A percentile compares a stretch with the other conserved stretches of the same genome.
These are phyloP conservation scores for Phialophora tarda DNA, from an alignment of 2,329 filamentous ascomycete genomes.

Conservation along the genomic window DNA sequence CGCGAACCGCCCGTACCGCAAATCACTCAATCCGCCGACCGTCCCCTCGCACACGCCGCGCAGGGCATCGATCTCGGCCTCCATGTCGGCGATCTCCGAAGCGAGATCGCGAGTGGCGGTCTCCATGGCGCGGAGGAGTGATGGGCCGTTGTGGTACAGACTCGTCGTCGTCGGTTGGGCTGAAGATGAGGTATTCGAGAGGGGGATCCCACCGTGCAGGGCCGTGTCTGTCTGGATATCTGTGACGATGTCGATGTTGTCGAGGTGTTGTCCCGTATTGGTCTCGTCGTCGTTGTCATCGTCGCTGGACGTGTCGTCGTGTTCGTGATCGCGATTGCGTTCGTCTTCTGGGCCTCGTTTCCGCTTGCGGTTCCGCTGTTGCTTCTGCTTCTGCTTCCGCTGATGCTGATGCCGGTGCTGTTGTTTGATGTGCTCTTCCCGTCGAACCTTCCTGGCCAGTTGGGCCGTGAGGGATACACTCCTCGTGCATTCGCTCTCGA, in stretches of 20 bases:
- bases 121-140: conserved; percentile 72
- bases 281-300: not conserved
- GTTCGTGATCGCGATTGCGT: not conserved
- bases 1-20: conserved; percentile 75
- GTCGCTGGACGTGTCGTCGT: not conserved
- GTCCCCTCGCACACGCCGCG: conserved; percentile 67
- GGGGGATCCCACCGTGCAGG: conserved; percentile 19
- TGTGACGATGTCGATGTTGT: conserved; percentile 2
- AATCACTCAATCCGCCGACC: conserved; percentile 76
- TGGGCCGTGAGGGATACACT: conserved; percentile 25
- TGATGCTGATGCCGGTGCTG: conserved; percentile 46
- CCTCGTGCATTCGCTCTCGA: conserved; percentile 65
- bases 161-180: not conserved
- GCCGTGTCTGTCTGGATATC: conserved; percentile 21
- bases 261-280: not conserved
- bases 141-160: conserved; percentile 63
- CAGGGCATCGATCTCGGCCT: conserved; percentile 67
- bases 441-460: conserved; percentile 34
- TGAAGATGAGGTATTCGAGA: conserved; percentile 14
- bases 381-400: not conserved
- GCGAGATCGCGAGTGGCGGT: conserved; percentile 69
- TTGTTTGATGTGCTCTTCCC: conserved; percentile 47
- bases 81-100: conserved; percentile 68
- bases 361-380: conserved; percentile 3
- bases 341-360: conserved; percentile 24